Base-by-base conservation (phyloP, 116 monocot species). In the Zostera marina region DNA sequence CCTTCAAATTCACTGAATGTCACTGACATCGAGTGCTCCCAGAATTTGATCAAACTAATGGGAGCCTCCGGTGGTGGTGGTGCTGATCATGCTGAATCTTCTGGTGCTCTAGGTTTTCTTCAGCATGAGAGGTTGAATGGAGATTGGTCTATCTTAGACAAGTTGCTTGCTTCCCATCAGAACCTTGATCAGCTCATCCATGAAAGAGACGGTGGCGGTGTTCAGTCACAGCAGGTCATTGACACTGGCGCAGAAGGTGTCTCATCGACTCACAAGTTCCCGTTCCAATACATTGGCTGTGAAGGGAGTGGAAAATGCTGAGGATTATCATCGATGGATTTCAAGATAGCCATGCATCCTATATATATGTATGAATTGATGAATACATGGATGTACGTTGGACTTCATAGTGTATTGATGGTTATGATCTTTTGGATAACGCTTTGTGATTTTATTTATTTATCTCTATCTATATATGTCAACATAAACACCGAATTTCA, bases 101-200 rank as follows among this genome's bases (percentile, higher is more conserved):
- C 49, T 16, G 49, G 49, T 51, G 16, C 17, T 15, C 41, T 61
- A 21, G 38, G 32, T 32, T 5, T 32, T 32, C 32, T 62, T 22
- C 74, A 68, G 25, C 71, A 67, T 22, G 77, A 81, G 66, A 73
- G 58, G 62, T 65, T 76, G 39, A 63, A 24, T 13, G 80, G 71
- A 3, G 84, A 79, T 44, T 85, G 80, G 85, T 85, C 85, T 0
- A 76, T 85, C 46, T 49, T 85, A 43, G 85, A 85, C 59, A 85
- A 78, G 75, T 72, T 85, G 47, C 67, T 85, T 1, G 64, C 73
- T 3, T 77, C 80, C 9, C 80, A 85, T 57, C 85, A 80, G 22
- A 85, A 70, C 61, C 51, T 77, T 39, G 79, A 84, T 21, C 79
- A 84, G 59, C 32, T 76, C 42, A 62, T 79, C 52, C 61, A 65